Evolutionary conservation across 169 alveolate species (phyloP), one percentile per base, ranked within the genome.

Genomic region (Plasmodium fragile): DNA sequence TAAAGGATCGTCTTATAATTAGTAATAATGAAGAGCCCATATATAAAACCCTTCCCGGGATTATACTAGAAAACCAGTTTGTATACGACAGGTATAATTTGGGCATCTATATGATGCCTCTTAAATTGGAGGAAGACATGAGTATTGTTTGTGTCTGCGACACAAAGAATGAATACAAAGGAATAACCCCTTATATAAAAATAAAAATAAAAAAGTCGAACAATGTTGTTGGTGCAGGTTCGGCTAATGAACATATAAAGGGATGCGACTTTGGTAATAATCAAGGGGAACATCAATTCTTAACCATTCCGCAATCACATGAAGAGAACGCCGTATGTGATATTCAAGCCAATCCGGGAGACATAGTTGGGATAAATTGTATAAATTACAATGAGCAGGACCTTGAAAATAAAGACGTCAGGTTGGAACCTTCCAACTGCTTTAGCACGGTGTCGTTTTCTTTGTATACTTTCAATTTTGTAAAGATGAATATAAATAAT

Each of bases 241-340:
- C 71, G 8, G 5, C 25, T 18, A 83, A 52, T 28, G 78, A 59
- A 25, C 55, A 39, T 22, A 45, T 85, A 32, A 85, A 85, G 69
- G 93, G 93, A 13, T 85, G 93, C 10, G 93, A 85, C 28, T 85
- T 39, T 73, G 93, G 93, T 18, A 85, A 75, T 55, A 85, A 85
- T 30, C 25, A 6, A 85, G 93, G 93, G 43, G 49, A 85, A 75
- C 30, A 75, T 18, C 80, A 85, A 85, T 85, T 85, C 43, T 75
- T 85, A 85, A 75, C 93, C 18, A 85, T 41, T 4, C 10, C 93
- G 7, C 13, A 53, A 2, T 32, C n/a, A 16, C 18, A 85, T 32
- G 32, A 32, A 3, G 80, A 36, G 11, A 0, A 16, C 25, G 32
- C 39, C 13, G 13, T 73, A 8, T 85, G 93, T 75, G 85, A 73